Percentiles rank a stretch among this genome's conserved stretches.
These are phyloP conservation scores for Rhizopogon vinicolor DNA, from an alignment of 768 basidiomycete genomes.

Conservation along the genomic window DNA sequence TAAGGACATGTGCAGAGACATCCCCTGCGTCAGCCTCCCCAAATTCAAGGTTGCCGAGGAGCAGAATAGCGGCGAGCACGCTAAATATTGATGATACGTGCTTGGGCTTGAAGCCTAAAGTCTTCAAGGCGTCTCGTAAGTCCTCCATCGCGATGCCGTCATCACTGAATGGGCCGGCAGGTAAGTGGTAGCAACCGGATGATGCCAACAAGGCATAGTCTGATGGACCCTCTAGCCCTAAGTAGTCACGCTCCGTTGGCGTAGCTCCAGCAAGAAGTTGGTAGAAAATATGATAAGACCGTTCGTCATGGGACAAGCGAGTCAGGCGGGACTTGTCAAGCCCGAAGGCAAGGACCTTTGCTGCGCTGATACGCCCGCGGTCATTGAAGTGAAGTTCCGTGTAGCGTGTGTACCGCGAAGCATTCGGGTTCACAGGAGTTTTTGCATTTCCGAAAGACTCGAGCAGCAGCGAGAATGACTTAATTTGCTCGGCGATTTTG, in stretches of 20 bases:
- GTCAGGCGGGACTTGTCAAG: conserved; percentile 59
- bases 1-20: conserved; percentile 47
- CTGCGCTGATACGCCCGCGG: conserved; percentile 49
- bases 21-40: conserved; percentile 50
- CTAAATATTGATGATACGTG: conserved; percentile 50
- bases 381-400: conserved; percentile 60
- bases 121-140: conserved; percentile 48
- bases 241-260: conserved; percentile 47
- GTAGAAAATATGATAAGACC: conserved; percentile 65
- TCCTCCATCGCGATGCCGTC: conserved; percentile 57
- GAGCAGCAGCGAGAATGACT: conserved; percentile 49
- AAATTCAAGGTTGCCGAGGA: conserved; percentile 57
- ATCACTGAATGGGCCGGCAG: conserved; percentile 58
- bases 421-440: conserved; percentile 57
- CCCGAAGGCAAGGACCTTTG: conserved; percentile 55
- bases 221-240: conserved; percentile 52
- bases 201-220: conserved; percentile 55
- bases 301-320: conserved; percentile 52
- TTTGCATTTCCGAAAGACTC: conserved; percentile 66
- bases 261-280: conserved; percentile 58
- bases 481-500: conserved; percentile 51
- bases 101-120: conserved; percentile 60
- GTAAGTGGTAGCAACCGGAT: conserved; percentile 60
- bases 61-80: conserved; percentile 48
- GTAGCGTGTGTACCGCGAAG: conserved; percentile 57